phyloP scores from a whole-genome alignment of 345 rosid species.

The Eucalyptus polybractea region DNA sequence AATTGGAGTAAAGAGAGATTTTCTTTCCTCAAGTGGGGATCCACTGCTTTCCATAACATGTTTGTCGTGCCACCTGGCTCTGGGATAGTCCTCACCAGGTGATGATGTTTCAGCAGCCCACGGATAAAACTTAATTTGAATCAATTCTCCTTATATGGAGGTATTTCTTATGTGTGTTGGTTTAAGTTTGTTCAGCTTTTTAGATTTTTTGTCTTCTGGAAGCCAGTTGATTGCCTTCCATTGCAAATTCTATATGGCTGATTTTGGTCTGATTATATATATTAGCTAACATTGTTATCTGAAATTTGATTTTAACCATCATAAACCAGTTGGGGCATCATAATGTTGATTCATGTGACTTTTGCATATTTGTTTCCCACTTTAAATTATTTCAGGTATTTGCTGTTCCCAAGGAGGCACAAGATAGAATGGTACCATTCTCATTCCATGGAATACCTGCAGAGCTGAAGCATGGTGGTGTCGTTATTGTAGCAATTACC shows the following conservation, averaged over 20 bases:
- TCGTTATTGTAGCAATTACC: slow-evolving; percentile 77
- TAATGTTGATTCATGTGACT: not conserved
- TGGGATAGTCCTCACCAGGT: slow-evolving; percentile 76
- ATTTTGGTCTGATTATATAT: not conserved
- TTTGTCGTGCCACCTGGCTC: too few species aligned
- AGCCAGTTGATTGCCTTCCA: not conserved
- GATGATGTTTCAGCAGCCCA: not conserved
- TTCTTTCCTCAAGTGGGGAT: slow-evolving; percentile 69
- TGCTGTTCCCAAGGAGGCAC: slow-evolving; percentile 60
- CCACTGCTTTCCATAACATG: slow-evolving; percentile 61
- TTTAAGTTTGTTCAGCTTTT: not conserved
- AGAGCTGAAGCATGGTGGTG: slow-evolving; percentile 60
- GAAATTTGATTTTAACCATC: not conserved
- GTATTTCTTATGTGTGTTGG: not conserved
- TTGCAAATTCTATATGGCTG: not conserved
- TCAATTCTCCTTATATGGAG: not conserved
- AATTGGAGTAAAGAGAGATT: slow-evolving; percentile 63
- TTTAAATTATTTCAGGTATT: slow-evolving; percentile 33
- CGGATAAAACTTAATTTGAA: not conserved
- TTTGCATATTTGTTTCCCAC: not conserved
- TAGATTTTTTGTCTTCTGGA: not conserved
- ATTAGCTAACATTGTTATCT: not conserved
- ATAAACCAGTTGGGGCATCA: not conserved
- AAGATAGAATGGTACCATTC: slow-evolving; percentile 42
- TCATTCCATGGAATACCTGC: slow-evolving; percentile 53